Base-by-base conservation (phyloP, 306 rosid species). In the Trifolium subterraneum region DNA sequence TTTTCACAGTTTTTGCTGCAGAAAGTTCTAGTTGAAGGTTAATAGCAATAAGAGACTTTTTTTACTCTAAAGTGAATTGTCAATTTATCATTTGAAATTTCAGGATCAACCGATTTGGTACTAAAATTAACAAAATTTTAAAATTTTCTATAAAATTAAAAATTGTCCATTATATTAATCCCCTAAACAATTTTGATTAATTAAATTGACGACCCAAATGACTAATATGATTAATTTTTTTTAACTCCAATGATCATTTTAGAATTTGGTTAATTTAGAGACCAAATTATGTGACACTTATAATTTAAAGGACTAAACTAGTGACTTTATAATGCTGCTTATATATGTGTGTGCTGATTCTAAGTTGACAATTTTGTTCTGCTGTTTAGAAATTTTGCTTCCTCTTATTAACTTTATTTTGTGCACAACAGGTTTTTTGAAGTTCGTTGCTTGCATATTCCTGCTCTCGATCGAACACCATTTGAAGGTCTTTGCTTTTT, bases 391-490 rank as follows among this genome's bases (percentile, higher is more conserved):
- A 64, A 39, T 56, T 36, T 67, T 59, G 16, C n/a, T 44, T 64
- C 31, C 54, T 71, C 41, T 51, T 75, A 27, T 77, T 31, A 35
- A 18, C 41, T 50, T 25, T 55, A 10, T 73, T 72, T 78, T 58
- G 45, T 66, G 25, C 15, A 50, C 22, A 77, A 67, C 90, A 94
- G 99, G 90, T 89, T 81, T 72, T 94, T 94, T 13, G 96, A 92
- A 86, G 98, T 94, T 82, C 87, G 88, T 59, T 94, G 99, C 86
- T 82, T 94, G 86, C 96, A 94, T 72, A 85, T 94, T 74, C 99
- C 99, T 48, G 87, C 79, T 70, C 79, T 74, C 2, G 99, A 94
- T 77, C 89, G 90, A 78, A 94, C 96, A 22, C 91, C 93, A 52
- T 92, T 94, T 81, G 92, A 94, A 94, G 99, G 99, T 94, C 51